A percentile compares a stretch with the other conserved stretches of the same genome.
Conservation (phyloP, 352 stramenopile species). For the Discostella stelligera region DNA sequence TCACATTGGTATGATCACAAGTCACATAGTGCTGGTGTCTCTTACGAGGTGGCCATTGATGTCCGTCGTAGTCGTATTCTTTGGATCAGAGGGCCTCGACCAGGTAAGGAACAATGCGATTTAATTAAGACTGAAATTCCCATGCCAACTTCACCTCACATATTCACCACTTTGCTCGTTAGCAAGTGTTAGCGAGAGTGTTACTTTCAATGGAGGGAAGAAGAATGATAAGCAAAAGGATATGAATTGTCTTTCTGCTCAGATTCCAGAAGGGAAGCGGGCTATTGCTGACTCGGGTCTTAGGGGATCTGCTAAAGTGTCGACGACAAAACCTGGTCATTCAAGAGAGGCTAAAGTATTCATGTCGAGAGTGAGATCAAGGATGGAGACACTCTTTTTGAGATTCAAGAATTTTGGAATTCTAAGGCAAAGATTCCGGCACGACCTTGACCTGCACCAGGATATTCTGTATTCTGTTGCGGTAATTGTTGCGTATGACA, state of each 20-base stretch:
- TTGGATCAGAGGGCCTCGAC: slow-evolving; percentile 36
- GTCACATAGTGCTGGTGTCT: slow-evolving; percentile 16
- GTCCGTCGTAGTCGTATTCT: slow-evolving; percentile 9
- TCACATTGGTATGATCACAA: slow-evolving; percentile 30
- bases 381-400: slow-evolving; percentile 30
- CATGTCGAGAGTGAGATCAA: slow-evolving; percentile 14
- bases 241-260: neutral
- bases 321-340: slow-evolving; percentile 6
- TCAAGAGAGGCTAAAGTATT: slow-evolving; percentile 19
- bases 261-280: slow-evolving; percentile 6
- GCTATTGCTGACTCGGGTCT: slow-evolving; percentile 34
- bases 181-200: slow-evolving; percentile 13
- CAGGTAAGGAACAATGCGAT: neutral
- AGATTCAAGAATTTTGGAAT: slow-evolving; percentile 39
- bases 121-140: too few relatives aligned
- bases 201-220: neutral
- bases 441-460: slow-evolving; percentile 25
- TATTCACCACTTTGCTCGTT: neutral
- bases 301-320: slow-evolving; percentile 12
- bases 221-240: slow-evolving; percentile 6
- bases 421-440: slow-evolving; percentile 25
- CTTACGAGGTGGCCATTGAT: slow-evolving; percentile 25
- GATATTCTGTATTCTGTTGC: slow-evolving; percentile 16
- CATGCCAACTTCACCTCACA: slow-evolving; percentile 16
- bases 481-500: slow-evolving; percentile 8